Conservation (phyloP, 2,329 filamentous ascomycete species). For the Rachicladosporium sp. region DNA sequence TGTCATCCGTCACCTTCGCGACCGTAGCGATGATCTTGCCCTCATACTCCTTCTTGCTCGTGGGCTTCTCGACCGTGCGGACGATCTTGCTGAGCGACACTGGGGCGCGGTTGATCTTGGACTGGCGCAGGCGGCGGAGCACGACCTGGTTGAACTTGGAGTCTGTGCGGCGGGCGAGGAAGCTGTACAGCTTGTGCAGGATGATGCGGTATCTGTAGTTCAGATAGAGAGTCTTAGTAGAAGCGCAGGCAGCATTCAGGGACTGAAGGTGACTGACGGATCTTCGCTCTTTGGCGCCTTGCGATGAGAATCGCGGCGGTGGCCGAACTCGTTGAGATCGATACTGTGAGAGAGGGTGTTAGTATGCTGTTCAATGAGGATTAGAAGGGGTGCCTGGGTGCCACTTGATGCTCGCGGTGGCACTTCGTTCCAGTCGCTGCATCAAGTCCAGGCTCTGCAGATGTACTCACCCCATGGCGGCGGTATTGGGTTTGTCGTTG, state of each 20-base stretch:
- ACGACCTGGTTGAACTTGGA: slow-evolving; percentile 97
- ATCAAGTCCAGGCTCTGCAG: no score
- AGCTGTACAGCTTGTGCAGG: slow-evolving; percentile 40
- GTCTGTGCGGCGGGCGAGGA: slow-evolving; percentile 58
- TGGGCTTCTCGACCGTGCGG: slow-evolving; percentile 40
- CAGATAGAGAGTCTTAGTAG: slow-evolving; percentile 96
- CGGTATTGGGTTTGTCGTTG: not conserved
- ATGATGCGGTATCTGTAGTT: slow-evolving; percentile 53
- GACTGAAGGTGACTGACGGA: slow-evolving; percentile 39
- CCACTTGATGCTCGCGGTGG: not conserved
- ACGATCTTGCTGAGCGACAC: slow-evolving; percentile 91
- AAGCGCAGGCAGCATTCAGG: slow-evolving; percentile 31
- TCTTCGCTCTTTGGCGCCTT: slow-evolving; percentile 68
- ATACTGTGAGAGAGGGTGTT: not conserved
- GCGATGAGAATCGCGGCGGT: slow-evolving; percentile 16
- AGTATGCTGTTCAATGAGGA: not conserved
- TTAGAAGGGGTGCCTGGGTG: not conserved
- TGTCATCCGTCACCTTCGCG: slow-evolving; percentile 95
- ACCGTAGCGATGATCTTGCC: slow-evolving; percentile 86
- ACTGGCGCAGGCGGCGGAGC: slow-evolving; percentile 95
- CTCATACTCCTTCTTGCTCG: slow-evolving; percentile 42
- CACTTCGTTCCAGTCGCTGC: not conserved
- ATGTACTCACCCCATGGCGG: no score
- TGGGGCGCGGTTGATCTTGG: slow-evolving; percentile 92
- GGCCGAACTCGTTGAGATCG: not conserved